Conservation (phyloP, 768 basidiomycete genomes). For the Podaxis sp. region DNA sequence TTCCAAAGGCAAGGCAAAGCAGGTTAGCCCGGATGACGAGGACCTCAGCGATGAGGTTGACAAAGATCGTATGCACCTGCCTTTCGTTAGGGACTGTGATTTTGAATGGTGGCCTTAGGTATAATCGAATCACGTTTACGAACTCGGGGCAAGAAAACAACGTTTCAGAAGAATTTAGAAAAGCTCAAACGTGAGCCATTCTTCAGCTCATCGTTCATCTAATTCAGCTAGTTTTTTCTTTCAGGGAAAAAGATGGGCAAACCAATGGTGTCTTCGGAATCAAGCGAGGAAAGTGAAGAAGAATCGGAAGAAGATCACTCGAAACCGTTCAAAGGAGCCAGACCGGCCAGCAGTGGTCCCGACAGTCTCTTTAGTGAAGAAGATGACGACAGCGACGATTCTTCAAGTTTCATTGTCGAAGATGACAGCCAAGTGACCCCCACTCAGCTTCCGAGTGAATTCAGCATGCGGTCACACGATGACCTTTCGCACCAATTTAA, state of each 20-base stretch:
- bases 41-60: slow-evolving; percentile 26
- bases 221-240: slow-evolving; percentile 11
- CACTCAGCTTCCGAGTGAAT: slow-evolving; percentile 64
- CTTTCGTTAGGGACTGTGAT: background rate
- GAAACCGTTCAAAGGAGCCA: slow-evolving; percentile 47
- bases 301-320: slow-evolving; percentile 33
- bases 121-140: slow-evolving; percentile 69
- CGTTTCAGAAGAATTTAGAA: slow-evolving; percentile 64
- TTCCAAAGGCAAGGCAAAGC: background rate
- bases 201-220: background rate
- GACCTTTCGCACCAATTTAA: slow-evolving; percentile 82
- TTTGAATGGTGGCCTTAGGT: slow-evolving; percentile 32
- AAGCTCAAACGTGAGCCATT: slow-evolving; percentile 57
- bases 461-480: slow-evolving; percentile 79
- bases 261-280: slow-evolving; percentile 12
- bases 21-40: slow-evolving; percentile 34
- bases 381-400: slow-evolving; percentile 38
- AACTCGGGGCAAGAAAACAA: slow-evolving; percentile 53
- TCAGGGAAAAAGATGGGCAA: slow-evolving; percentile 22
- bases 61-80: slow-evolving; percentile 11
- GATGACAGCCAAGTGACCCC: slow-evolving; percentile 50
- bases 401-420: slow-evolving; percentile 60
- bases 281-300: slow-evolving; percentile 37
- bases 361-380: slow-evolving; percentile 38
- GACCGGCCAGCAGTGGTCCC: slow-evolving; percentile 32